Evolutionary conservation across 805 yeast genomes (phyloP).

Genomic region (Candida quercuum): DNA sequence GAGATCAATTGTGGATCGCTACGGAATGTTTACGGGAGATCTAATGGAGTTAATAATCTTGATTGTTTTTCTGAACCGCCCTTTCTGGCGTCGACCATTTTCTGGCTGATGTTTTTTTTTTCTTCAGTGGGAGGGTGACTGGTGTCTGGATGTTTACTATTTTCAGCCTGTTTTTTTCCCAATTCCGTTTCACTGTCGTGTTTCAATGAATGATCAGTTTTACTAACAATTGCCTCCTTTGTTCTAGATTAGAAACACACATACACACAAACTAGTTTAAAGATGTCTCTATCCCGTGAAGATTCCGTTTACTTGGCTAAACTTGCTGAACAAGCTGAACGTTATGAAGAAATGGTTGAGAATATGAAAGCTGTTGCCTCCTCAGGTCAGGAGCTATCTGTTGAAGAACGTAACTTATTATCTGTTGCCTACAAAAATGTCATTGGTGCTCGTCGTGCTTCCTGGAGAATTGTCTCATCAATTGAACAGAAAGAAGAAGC

Average conservation of each 20-base stretch:
- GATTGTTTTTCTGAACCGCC: neutral
- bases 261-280: constrained; percentile 3
- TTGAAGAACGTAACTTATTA: constrained; percentile 95
- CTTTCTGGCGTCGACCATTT: neutral
- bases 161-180: too few relatives aligned
- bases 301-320: constrained; percentile 97
- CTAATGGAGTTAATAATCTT: too few relatives aligned
- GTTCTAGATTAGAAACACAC: neutral
- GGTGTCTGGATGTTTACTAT: neutral
- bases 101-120: neutral
- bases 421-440: constrained; percentile 98
- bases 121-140: neutral
- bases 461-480: constrained; percentile 98
- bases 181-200: too few relatives aligned
- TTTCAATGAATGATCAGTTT: too few relatives aligned
- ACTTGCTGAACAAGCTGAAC: constrained; percentile 98
- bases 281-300: constrained; percentile 86
- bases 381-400: constrained; percentile 90
- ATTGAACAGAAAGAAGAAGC: constrained; percentile 98
- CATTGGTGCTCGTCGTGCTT: constrained; percentile 98
- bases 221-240: too few relatives aligned
- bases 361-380: constrained; percentile 97
- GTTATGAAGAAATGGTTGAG: constrained; percentile 99
- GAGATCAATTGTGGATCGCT: too few relatives aligned
- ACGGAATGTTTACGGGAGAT: too few relatives aligned